Base-by-base conservation (phyloP, 345 rosid genomes). In the Ceriops tagal region DNA sequence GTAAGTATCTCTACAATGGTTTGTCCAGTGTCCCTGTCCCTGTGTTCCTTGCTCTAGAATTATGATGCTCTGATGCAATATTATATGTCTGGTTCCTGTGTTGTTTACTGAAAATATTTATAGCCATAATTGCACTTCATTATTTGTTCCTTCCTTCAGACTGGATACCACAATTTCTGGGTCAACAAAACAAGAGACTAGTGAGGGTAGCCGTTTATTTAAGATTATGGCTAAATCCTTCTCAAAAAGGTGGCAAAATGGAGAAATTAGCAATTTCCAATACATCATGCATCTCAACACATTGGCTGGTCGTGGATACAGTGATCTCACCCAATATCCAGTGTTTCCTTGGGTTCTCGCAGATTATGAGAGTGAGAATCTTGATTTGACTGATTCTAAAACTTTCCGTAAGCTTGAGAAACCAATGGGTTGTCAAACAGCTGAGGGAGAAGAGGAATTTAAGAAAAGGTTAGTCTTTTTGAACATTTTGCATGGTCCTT, bases 361-460 rank as follows among this genome's bases (percentile, higher is more conserved):
- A 21, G 98, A 96, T 80, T 92, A 92, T 80, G 97, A 90, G 68
- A 90, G 98, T 64, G 97, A 87, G 79, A 78, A 72, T 80, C 90
- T 96, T 65, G 93, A 96, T 75, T 80, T 92, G 10, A 88, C 89
- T 65, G 81, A 92, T 86, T 91, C 96, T 65, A 89, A 81, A 70
- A 83, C 98, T 71, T 96, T 89, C 73, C 93, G 99, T 52, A 89
- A 85, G 73, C 95, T 96, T 72, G 91, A 92, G 73, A 96, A 92
- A 75, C 98, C 99, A 76, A 90, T 96, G 99, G 99, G 99, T 71
- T 96, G 99, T 83, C 99, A 96, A 81, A 96, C 97, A 69, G 84
- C 75, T 18, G 98, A 90, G 68, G 99, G 99, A 62, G 97, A 90
- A 85, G 96, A 92, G 11, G 99, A 96, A 83, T 96, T 96, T 80